These are phyloP conservation scores for Cercospora beticola DNA, from an alignment of 2,329 filamentous ascomycete species.

Conservation along the genomic window DNA sequence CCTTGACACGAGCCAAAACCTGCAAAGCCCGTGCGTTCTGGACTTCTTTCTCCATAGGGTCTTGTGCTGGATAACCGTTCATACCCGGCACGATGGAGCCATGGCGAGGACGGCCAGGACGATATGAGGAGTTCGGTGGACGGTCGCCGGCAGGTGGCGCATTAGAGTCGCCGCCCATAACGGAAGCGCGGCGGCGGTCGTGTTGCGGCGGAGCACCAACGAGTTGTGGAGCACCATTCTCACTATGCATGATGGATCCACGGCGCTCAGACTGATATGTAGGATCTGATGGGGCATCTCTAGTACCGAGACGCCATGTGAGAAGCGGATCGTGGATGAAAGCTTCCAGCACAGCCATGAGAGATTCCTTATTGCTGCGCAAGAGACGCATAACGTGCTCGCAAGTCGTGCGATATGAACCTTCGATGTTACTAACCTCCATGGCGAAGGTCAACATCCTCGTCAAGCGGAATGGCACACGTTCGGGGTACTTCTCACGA, in stretches of 20 bases:
- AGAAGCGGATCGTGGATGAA: constrained; percentile 99
- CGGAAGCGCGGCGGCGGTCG: constrained; percentile 32
- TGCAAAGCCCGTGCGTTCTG: constrained; percentile 93
- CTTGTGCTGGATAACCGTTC: constrained; percentile 35
- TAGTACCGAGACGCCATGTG: constrained; percentile 80
- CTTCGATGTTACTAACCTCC: constrained; percentile 99
- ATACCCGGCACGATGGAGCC: constrained; percentile 31
- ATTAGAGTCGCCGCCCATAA: constrained; percentile 36
- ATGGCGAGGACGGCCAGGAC: constrained; percentile 7
- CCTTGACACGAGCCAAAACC: constrained; percentile 85
- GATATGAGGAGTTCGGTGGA: constrained; percentile 29
- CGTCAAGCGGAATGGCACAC: constrained; percentile 95
- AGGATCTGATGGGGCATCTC: constrained; percentile 60
- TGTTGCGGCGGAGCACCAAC: constrained; percentile 1
- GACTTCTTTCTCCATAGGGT: constrained; percentile 61
- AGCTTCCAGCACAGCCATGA: constrained; percentile 97
- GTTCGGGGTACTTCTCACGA: constrained; percentile 96
- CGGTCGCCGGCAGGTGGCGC: constrained; percentile 34
- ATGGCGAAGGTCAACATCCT: constrained; percentile 99
- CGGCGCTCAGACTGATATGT: constrained; percentile 62
- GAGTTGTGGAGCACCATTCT: constrained; percentile 28
- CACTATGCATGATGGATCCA: constrained; percentile 56
- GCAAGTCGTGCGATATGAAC: constrained; percentile 95
- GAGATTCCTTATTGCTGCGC: constrained; percentile 93
- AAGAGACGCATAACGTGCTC: constrained; percentile 98